phyloP scores from a whole-genome alignment of 164 flowering plant genomes.

The Dillenia suffruticosa region DNA sequence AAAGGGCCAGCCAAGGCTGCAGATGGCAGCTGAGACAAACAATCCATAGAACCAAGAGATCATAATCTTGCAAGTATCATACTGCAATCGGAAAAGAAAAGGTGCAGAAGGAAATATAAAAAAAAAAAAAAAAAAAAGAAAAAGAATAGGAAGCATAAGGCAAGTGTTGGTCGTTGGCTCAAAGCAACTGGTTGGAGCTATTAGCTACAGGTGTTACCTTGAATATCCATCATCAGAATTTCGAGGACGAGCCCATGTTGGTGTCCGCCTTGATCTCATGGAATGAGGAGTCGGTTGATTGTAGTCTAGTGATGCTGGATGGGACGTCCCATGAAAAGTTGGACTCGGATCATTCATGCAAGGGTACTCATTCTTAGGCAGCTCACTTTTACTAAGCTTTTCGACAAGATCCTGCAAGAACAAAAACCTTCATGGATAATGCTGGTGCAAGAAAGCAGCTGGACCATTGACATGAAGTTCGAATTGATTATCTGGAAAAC shows the following conservation, averaged over 20 bases:
- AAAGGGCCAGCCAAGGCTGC: too few relatives aligned
- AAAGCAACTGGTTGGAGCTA: too few relatives aligned
- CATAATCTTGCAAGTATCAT: not conserved
- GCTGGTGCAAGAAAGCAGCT: too few relatives aligned
- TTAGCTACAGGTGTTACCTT: constrained; percentile 31
- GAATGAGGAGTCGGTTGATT: constrained; percentile 66
- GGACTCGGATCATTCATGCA: constrained; percentile 89
- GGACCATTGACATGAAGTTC: too few relatives aligned
- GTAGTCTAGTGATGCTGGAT: constrained; percentile 28
- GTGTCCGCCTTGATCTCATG: constrained; percentile 89
- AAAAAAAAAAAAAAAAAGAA: too few relatives aligned
- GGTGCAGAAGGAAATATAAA: too few relatives aligned
- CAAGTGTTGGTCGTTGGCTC: too few relatives aligned
- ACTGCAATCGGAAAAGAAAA: not conserved
- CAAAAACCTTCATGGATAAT: constrained; percentile 1
- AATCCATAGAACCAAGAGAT: not conserved
- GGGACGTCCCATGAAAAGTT: constrained; percentile 41
- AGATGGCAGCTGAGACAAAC: too few relatives aligned
- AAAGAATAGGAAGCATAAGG: too few relatives aligned
- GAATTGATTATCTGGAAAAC: too few relatives aligned
- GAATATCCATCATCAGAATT: constrained; percentile 91
- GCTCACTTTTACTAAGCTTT: constrained; percentile 72
- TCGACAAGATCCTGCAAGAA: constrained; percentile 75
- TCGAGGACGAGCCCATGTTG: constrained; percentile 92
- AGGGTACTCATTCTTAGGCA: constrained; percentile 76